phyloP scores from a whole-genome alignment of 2,329 filamentous ascomycete species.

The Ophiostoma ips region DNA sequence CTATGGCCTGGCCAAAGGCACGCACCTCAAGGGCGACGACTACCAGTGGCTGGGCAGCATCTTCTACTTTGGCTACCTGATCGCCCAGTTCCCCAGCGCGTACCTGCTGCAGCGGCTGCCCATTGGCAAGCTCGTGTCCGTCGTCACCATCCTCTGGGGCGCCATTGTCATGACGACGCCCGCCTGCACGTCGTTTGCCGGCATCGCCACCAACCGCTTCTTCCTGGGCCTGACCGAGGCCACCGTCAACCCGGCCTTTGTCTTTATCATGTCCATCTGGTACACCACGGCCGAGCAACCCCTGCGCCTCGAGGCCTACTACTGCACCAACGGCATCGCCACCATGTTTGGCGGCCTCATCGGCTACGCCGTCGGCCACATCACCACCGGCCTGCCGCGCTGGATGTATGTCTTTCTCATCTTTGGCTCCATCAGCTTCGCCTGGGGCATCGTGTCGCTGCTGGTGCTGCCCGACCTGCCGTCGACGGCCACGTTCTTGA shows the following conservation, averaged over 20 bases:
- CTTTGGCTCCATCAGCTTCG: slow-evolving; percentile 36
- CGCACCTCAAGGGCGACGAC: slow-evolving; percentile 19
- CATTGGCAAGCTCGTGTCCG: slow-evolving; percentile 23
- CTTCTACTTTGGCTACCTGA: slow-evolving; percentile 11
- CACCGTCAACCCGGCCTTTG: slow-evolving; percentile 32
- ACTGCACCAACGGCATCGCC: slow-evolving; percentile 40
- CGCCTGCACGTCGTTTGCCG: slow-evolving; percentile 38
- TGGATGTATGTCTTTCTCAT: slow-evolving; percentile 32
- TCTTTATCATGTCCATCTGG: slow-evolving; percentile 53
- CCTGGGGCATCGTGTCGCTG: slow-evolving; percentile 31
- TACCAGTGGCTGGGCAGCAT: slow-evolving; percentile 19
- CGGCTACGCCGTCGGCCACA: slow-evolving; percentile 16
- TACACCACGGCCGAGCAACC: slow-evolving; percentile 49
- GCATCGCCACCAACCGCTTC: slow-evolving; percentile 41
- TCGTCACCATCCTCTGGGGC: slow-evolving; percentile 43
- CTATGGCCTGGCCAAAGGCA: slow-evolving; percentile 9
- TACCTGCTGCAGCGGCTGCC: slow-evolving; percentile 20
- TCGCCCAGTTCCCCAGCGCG: slow-evolving; percentile 19
- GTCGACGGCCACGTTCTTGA: slow-evolving; percentile 38
- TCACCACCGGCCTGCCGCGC: slow-evolving; percentile 14
- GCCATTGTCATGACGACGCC: slow-evolving; percentile 34
- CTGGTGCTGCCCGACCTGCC: slow-evolving; percentile 38
- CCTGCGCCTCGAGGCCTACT: slow-evolving; percentile 45
- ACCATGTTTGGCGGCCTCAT: slow-evolving; percentile 18
- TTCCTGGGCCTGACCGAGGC: slow-evolving; percentile 53